A percentile compares a stretch with the other conserved stretches of the same genome.
These are phyloP conservation scores for Diaporthe vexans DNA, from an alignment of 2,329 filamentous ascomycete genomes.

Conservation along the genomic window DNA sequence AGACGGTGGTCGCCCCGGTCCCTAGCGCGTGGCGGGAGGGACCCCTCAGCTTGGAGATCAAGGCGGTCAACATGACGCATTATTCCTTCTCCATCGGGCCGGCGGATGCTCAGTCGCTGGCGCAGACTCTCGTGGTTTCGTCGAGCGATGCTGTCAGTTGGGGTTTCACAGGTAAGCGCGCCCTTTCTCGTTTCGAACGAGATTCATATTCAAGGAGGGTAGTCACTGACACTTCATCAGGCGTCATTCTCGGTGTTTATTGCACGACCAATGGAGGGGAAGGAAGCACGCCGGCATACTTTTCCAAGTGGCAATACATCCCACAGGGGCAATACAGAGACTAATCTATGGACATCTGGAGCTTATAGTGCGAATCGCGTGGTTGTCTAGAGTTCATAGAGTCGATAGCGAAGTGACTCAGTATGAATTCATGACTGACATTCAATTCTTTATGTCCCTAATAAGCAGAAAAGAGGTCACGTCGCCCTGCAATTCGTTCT, in stretches of 20 bases:
- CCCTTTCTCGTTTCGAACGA: too few species aligned
- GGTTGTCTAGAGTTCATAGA: neutral
- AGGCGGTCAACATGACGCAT: conserved; percentile 60
- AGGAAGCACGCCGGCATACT: conserved; percentile 59
- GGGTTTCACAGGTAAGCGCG: conserved; percentile 56
- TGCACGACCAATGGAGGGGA: conserved; percentile 65
- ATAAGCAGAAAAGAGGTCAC: too few species aligned
- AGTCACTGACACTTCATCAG: conserved; percentile 45
- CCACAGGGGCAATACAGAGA: conserved; percentile 54
- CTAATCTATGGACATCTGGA: conserved; percentile 42
- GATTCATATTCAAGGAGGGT: neutral
- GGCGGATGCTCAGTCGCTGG: conserved; percentile 48
- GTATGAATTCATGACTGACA: too few species aligned
- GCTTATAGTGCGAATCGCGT: neutral
- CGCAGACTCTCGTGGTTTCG: conserved; percentile 50
- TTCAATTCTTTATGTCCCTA: too few species aligned
- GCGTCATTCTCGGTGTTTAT: conserved; percentile 65
- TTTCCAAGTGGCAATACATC: conserved; percentile 62
- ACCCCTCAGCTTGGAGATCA: conserved; percentile 57
- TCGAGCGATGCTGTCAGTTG: conserved; percentile 56
- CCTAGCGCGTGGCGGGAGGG: conserved; percentile 54
- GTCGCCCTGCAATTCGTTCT: too few species aligned
- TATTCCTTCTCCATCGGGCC: conserved; percentile 57
- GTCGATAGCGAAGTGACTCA: too few species aligned
- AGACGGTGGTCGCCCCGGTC: conserved; percentile 53